phyloP scores from a whole-genome alignment of 805 yeast genomes.

The Ogataea nakhonphanomensis region DNA sequence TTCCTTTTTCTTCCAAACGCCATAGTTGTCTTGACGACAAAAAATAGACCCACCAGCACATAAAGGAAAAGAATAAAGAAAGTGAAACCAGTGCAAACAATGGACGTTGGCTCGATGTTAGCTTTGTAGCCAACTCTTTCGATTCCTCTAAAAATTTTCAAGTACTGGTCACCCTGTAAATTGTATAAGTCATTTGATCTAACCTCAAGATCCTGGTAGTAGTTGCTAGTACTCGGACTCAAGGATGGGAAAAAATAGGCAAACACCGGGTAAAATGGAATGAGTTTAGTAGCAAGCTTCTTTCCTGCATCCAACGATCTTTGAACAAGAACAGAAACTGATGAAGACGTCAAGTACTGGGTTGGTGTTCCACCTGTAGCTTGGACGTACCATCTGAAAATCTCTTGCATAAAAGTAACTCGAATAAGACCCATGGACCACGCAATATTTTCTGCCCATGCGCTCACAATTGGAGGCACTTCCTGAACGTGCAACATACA shows the following conservation, averaged over 20 bases:
- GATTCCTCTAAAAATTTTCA: slow-evolving; percentile 80
- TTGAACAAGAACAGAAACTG: slow-evolving; percentile 72
- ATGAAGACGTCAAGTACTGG: slow-evolving; percentile 56
- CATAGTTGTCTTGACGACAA: slow-evolving; percentile 48
- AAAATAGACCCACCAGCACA: slow-evolving; percentile 59
- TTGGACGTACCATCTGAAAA: slow-evolving; percentile 81
- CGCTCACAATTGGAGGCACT: slow-evolving; percentile 87
- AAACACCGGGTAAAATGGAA: slow-evolving; percentile 19
- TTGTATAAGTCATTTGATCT: slow-evolving; percentile 31
- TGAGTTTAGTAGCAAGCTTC: slow-evolving; percentile 8
- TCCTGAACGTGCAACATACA: slow-evolving; percentile 81
- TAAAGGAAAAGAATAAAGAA: slow-evolving; percentile 78
- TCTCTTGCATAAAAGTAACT: slow-evolving; percentile 76
- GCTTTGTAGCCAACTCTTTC: slow-evolving; percentile 76
- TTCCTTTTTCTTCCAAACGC: slow-evolving; percentile 33
- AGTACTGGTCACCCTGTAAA: slow-evolving; percentile 51
- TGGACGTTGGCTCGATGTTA: slow-evolving; percentile 75
- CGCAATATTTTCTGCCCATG: slow-evolving; percentile 89
- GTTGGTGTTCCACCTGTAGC: slow-evolving; percentile 87
- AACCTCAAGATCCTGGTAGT: slow-evolving; percentile 11
- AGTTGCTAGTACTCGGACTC: neutral
- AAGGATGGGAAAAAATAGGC: slow-evolving; percentile 21
- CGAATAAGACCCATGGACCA: slow-evolving; percentile 94
- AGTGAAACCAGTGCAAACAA: slow-evolving; percentile 84
- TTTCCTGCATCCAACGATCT: slow-evolving; percentile 41